These are phyloP conservation scores for Colletotrichum tofieldiae DNA, from an alignment of 2,329 filamentous ascomycete species.

Conservation along the genomic window DNA sequence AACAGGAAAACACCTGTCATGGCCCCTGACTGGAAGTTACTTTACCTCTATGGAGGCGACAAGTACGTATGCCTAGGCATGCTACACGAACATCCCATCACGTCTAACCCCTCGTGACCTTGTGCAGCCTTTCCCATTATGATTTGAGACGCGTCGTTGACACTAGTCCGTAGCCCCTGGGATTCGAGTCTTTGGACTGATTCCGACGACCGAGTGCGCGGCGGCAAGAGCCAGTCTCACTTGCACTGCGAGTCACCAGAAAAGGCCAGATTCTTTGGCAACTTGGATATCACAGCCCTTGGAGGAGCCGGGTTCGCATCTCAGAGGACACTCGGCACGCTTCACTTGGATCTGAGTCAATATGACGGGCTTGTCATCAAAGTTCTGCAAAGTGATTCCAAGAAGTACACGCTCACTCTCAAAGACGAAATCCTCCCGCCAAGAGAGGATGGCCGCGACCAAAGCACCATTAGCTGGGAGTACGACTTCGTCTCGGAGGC, in stretches of 20 bases:
- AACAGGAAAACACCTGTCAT: conserved; percentile 10
- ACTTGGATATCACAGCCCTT: conserved; percentile 80
- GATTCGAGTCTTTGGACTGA: conserved; percentile 74
- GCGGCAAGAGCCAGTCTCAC: conserved; percentile 75
- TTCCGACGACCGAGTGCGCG: conserved; percentile 84
- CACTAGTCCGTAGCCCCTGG: conserved; percentile 67
- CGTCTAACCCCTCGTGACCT: background rate
- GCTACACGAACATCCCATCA: background rate
- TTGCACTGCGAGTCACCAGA: conserved; percentile 54
- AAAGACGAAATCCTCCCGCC: conserved; percentile 77
- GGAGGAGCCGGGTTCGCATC: conserved; percentile 88
- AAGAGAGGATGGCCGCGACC: conserved; percentile 77
- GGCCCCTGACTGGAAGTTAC: conserved; percentile 37
- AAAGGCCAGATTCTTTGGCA: conserved; percentile 75
- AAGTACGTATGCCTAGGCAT: conserved; percentile 51
- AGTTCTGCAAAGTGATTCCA: conserved; percentile 70
- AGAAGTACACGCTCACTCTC: conserved; percentile 81
- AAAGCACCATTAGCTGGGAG: conserved; percentile 82
- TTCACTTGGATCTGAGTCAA: conserved; percentile 74
- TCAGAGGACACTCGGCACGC: conserved; percentile 76
- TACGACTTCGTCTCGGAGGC: conserved; percentile 71
- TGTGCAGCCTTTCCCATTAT: background rate
- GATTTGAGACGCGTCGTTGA: conserved; percentile 10
- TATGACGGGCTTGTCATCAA: conserved; percentile 75
- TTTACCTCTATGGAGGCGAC: conserved; percentile 59